Conservation (phyloP, 2,329 filamentous ascomycete genomes). For the Penicillium sp. region DNA sequence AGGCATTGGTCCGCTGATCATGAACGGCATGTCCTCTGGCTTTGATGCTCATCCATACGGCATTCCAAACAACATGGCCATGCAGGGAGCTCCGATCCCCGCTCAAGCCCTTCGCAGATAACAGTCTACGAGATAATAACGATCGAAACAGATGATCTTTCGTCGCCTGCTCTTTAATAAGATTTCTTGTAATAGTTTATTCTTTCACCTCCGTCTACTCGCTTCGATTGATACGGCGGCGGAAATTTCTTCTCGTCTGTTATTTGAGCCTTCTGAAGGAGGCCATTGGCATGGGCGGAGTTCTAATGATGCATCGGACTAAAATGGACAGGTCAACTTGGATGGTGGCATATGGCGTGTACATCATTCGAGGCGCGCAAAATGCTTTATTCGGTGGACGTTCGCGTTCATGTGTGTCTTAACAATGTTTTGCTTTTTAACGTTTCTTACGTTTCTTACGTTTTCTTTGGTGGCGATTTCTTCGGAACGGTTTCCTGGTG, state of each 20-base stretch:
- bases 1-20: constrained; percentile 52
- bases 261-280: constrained; percentile 22
- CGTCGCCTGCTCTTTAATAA: not conserved
- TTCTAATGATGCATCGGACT: constrained; percentile 38
- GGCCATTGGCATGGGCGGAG: constrained; percentile 34
- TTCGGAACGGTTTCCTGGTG: constrained; percentile 9
- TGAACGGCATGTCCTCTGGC: constrained; percentile 38
- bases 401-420: constrained; percentile 24
- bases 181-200: constrained; percentile 1
- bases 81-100: constrained; percentile 36
- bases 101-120: constrained; percentile 35
- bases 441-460: too few relatives aligned
- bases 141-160: constrained; percentile 8
- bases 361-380: constrained; percentile 27
- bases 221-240: constrained; percentile 12
- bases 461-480: constrained; percentile 9
- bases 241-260: constrained; percentile 20
- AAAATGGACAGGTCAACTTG: constrained; percentile 31
- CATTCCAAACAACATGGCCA: constrained; percentile 39
- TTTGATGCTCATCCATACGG: constrained; percentile 41
- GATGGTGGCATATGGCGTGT: constrained; percentile 25
- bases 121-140: constrained; percentile 14
- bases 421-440: constrained; percentile 20
- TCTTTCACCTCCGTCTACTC: not conserved
- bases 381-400: constrained; percentile 26